These are phyloP conservation scores for Candida nitratophila DNA, from an alignment of 805 yeast genomes.

Conservation along the genomic window DNA sequence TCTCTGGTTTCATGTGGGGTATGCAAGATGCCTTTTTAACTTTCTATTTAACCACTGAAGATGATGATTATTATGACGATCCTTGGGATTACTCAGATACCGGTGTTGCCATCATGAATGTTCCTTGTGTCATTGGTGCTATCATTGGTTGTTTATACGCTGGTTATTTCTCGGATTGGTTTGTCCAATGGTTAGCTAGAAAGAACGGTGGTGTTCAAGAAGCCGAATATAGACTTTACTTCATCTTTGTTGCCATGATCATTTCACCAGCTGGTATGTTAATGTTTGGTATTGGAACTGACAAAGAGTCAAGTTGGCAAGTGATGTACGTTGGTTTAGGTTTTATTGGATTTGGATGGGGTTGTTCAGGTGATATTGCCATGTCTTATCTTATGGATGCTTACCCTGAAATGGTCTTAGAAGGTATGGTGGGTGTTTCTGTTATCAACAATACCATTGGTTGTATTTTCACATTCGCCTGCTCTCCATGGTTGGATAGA, in stretches of 20 bases:
- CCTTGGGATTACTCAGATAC: constrained; percentile 63
- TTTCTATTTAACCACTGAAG: constrained; percentile 69
- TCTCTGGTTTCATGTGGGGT: constrained; percentile 75
- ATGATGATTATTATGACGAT: constrained; percentile 52
- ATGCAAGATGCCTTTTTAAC: constrained; percentile 71
- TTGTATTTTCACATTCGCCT: constrained; percentile 59
- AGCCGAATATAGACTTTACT: constrained; percentile 59
- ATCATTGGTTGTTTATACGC: constrained; percentile 60
- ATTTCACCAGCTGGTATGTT: constrained; percentile 57
- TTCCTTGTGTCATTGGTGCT: constrained; percentile 64
- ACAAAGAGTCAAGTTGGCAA: constrained; percentile 43
- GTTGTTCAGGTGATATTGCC: constrained; percentile 65
- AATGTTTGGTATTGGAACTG: constrained; percentile 63
- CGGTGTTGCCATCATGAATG: constrained; percentile 70
- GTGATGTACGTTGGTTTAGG: constrained; percentile 55
- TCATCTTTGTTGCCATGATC: constrained; percentile 46
- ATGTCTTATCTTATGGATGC: constrained; percentile 62
- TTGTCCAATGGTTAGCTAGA: constrained; percentile 55
- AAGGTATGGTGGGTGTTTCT: constrained; percentile 65
- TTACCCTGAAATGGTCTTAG: constrained; percentile 63
- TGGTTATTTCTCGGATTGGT: constrained; percentile 51
- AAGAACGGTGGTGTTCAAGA: constrained; percentile 55
- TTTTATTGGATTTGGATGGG: constrained; percentile 62
- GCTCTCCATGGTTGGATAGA: constrained; percentile 52
- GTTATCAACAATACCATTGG: constrained; percentile 60